phyloP scores from a whole-genome alignment of 2,329 filamentous ascomycete species.

The Zymoseptoria crescenta region DNA sequence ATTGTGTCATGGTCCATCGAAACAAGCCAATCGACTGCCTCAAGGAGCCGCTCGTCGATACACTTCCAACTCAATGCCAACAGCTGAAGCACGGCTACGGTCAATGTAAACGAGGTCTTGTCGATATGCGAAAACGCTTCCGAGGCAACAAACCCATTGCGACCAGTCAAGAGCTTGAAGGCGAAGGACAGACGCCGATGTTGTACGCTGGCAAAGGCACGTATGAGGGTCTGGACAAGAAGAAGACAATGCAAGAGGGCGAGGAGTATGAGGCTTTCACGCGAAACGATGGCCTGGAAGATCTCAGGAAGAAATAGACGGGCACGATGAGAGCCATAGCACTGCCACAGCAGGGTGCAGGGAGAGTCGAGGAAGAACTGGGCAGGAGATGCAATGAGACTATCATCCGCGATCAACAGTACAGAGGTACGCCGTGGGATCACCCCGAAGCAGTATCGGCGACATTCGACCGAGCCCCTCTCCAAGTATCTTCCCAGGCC shows the following conservation, averaged over 20 bases:
- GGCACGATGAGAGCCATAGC: neutral
- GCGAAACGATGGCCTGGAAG: conserved; percentile 25
- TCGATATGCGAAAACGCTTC: conserved; percentile 98
- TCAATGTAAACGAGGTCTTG: conserved; percentile 91
- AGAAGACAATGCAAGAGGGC: conserved; percentile 24
- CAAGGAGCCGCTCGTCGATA: conserved; percentile 69
- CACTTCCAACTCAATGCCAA: conserved; percentile 78
- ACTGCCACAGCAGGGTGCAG: neutral
- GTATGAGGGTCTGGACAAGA: conserved; percentile 21
- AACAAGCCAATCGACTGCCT: conserved; percentile 84
- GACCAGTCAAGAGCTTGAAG: conserved; percentile 56
- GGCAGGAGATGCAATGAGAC: neutral
- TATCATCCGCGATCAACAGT: neutral
- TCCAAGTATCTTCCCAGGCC: neutral
- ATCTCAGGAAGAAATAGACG: conserved; percentile 24
- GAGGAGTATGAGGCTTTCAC: conserved; percentile 26
- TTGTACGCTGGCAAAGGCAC: conserved; percentile 64
- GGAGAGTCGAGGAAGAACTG: no score
- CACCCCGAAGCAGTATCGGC: neutral
- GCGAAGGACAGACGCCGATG: conserved; percentile 43
- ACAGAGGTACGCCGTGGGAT: neutral
- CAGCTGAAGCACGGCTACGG: conserved; percentile 88
- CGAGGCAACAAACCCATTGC: conserved; percentile 83
- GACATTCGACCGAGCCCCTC: neutral
- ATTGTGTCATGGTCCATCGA: conserved; percentile 90